These are phyloP conservation scores for Silene conica DNA, from an alignment of 148 eudicot genomes.

Conservation along the genomic window DNA sequence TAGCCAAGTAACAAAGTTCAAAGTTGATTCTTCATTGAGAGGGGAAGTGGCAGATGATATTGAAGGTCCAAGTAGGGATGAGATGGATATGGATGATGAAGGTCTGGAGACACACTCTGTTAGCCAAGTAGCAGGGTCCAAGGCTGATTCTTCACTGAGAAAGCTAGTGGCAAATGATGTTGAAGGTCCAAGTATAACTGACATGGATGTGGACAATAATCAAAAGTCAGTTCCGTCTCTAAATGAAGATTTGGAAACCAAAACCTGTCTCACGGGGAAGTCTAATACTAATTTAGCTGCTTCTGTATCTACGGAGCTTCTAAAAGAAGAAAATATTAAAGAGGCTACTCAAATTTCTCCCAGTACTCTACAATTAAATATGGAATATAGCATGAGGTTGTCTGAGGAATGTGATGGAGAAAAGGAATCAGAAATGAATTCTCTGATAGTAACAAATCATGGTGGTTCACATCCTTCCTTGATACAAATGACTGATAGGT, in stretches of 20 bases:
- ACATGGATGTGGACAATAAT: not conserved
- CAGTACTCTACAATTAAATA: not conserved
- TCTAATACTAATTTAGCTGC: not conserved
- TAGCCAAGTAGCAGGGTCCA: not conserved
- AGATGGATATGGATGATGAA: not conserved
- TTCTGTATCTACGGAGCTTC: not conserved
- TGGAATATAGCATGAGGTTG: not conserved
- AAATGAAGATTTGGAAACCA: not conserved
- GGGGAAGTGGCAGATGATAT: conserved; percentile 2
- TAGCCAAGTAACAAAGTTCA: not conserved
- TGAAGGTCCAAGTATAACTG: not conserved
- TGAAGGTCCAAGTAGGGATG: not conserved
- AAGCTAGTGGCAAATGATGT: not conserved
- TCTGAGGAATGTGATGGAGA: not conserved
- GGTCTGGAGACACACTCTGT: not conserved
- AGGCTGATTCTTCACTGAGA: conserved; percentile 9
- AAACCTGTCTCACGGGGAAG: not conserved
- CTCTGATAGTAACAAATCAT: not conserved
- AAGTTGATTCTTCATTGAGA: conserved; percentile 5
- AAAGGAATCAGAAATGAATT: conserved; percentile 4
- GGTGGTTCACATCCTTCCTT: not conserved
- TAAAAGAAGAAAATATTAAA: not conserved
- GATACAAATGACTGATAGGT: not conserved
- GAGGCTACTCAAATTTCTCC: not conserved
- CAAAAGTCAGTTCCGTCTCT: not conserved